Evolutionary conservation across 2,329 filamentous ascomycete species (phyloP).

Genomic region (Colletotrichum aenigma): DNA sequence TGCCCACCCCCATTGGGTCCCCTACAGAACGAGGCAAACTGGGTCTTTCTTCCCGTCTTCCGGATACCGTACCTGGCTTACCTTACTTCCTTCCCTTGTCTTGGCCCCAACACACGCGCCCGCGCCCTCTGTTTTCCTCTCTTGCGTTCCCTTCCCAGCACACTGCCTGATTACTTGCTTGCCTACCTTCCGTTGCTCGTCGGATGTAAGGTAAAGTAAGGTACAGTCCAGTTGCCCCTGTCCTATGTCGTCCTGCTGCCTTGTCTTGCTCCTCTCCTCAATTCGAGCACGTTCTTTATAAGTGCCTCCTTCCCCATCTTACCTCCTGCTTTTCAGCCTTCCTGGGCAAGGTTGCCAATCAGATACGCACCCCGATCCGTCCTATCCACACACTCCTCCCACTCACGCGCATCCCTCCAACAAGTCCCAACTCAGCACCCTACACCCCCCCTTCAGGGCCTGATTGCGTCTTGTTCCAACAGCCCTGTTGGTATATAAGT

Average conservation of each 20-base stretch:
- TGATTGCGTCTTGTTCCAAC: conserved; percentile 5
- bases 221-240: background rate
- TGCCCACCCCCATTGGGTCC: background rate
- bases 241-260: background rate
- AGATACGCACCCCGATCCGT: conserved; percentile 1
- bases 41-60: background rate
- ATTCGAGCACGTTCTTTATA: background rate
- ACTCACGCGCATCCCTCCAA: background rate
- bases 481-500: conserved; percentile 15
- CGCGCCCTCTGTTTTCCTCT: background rate
- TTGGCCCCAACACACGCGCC: background rate
- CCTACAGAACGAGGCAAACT: background rate
- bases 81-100: background rate
- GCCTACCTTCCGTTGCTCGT: background rate
- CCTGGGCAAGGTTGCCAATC: conserved; percentile 14
- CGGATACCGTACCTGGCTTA: background rate
- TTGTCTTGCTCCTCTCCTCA: background rate
- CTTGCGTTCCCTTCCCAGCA: background rate
- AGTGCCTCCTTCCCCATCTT: conserved; percentile 4
- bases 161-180: background rate
- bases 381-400: conserved; percentile 17
- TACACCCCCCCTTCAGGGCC: background rate
- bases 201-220: background rate
- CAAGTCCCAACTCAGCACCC: background rate
- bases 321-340: conserved; percentile 9